A percentile compares a stretch with the other conserved stretches of the same genome.
These are phyloP conservation scores for Tulasnella sp. DNA, from an alignment of 768 basidiomycete species.

Conservation along the genomic window DNA sequence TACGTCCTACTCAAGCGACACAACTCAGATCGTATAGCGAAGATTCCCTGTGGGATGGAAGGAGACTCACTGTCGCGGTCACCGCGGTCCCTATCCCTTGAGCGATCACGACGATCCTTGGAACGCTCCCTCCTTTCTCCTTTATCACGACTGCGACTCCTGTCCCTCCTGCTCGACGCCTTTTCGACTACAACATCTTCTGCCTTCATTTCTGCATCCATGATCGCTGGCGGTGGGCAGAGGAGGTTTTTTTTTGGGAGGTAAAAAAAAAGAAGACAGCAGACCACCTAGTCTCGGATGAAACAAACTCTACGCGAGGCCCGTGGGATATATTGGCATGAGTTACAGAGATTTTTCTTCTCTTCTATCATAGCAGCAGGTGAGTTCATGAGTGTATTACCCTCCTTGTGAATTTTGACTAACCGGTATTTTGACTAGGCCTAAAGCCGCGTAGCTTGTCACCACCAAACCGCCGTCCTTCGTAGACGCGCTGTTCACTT, in stretches of 20 bases:
- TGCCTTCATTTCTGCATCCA: slow-evolving; percentile 76
- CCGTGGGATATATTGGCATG: too few relatives aligned
- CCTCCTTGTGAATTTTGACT: too few relatives aligned
- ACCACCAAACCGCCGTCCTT: slow-evolving; percentile 31
- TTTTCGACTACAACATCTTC: slow-evolving; percentile 68
- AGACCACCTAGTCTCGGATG: neutral
- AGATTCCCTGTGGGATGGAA: neutral
- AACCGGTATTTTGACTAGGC: slow-evolving; percentile 23
- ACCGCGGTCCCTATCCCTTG: slow-evolving; percentile 30
- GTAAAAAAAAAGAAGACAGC: neutral
- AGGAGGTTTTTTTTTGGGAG: neutral
- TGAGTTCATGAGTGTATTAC: too few relatives aligned
- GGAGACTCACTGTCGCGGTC: slow-evolving; percentile 24
- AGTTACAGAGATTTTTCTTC: too few relatives aligned
- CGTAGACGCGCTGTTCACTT: slow-evolving; percentile 26
- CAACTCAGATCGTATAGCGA: neutral
- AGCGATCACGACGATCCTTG: slow-evolving; percentile 30
- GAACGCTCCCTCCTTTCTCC: slow-evolving; percentile 29
- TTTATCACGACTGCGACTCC: slow-evolving; percentile 37
- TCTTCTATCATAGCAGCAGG: too few relatives aligned
- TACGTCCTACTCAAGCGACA: neutral
- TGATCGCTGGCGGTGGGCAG: slow-evolving; percentile 24
- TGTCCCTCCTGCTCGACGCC: slow-evolving; percentile 28
- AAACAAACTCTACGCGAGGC: neutral
- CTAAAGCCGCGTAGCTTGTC: slow-evolving; percentile 63